Percentiles rank a stretch among this genome's conserved stretches.
Evolutionary conservation across 2,329 filamentous ascomycete genomes (phyloP).

Genomic region (Arthrobotrys pseudoclavata): DNA sequence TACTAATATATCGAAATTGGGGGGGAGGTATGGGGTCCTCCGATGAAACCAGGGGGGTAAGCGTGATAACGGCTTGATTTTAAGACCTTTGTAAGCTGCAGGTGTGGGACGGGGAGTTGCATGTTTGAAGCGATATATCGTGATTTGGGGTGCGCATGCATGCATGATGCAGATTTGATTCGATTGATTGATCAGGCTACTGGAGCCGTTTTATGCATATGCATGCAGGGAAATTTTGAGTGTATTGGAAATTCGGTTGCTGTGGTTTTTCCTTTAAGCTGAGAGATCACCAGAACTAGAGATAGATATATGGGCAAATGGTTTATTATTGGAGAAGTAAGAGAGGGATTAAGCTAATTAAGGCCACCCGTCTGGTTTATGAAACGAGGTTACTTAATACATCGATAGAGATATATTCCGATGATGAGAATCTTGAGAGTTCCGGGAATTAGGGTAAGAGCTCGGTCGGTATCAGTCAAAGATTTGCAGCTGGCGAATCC

Average conservation of each 20-base stretch:
- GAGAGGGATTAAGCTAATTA: no score
- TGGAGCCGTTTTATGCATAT: conserved; percentile 24
- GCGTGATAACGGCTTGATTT: conserved; percentile 27
- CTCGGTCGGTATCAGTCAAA: no score
- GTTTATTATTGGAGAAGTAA: background rate
- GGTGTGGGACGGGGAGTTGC: conserved; percentile 18
- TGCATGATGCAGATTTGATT: conserved; percentile 26
- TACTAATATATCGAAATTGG: conserved; percentile 13
- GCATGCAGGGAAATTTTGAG: conserved; percentile 15
- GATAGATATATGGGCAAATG: no score
- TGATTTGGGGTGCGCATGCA: conserved; percentile 23
- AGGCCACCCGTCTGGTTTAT: no score
- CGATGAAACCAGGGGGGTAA: conserved; percentile 2
- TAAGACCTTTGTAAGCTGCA: conserved; percentile 20
- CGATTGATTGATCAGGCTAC: conserved; percentile 26
- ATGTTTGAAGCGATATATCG: conserved; percentile 27
- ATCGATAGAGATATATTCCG: background rate
- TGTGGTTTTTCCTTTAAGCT: background rate
- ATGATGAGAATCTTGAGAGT: background rate
- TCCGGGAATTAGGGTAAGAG: background rate
- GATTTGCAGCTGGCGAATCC: no score
- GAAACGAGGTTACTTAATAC: background rate
- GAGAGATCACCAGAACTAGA: background rate
- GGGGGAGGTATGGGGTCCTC: conserved; percentile 13
- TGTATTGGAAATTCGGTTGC: background rate